Evolutionary conservation across 208 protist genomes (phyloP).

Genomic region (Trypanosoma lewisi): DNA sequence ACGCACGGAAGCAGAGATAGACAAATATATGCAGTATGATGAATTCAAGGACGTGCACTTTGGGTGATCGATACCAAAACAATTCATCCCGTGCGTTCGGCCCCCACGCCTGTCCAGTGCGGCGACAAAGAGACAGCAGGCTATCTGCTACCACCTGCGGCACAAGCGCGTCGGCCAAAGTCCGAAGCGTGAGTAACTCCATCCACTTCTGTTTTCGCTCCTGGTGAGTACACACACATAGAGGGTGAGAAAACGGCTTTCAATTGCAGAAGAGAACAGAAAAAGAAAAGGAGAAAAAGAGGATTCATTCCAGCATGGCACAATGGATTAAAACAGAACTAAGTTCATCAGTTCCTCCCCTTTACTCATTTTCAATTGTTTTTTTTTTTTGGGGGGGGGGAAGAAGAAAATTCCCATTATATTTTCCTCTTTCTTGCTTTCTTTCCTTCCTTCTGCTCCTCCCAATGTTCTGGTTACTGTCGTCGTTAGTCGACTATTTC

Average conservation of each 20-base stretch:
- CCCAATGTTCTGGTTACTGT: background rate
- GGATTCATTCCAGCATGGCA: too few species aligned
- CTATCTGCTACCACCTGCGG: constrained; percentile 34
- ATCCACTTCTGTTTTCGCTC: background rate
- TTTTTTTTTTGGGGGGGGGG: constrained; percentile 10
- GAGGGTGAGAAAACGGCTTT: background rate
- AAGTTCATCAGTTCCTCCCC: too few species aligned
- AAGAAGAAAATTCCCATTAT: too few species aligned
- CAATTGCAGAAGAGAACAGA: background rate
- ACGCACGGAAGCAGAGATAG: constrained; percentile 31
- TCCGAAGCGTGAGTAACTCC: constrained; percentile 4
- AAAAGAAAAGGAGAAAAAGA: background rate
- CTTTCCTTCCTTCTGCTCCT: background rate
- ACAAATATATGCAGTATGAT: constrained; percentile 26
- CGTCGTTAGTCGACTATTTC: background rate
- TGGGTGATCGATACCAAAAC: constrained; percentile 71
- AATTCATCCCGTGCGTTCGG: constrained; percentile 26
- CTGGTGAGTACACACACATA: background rate
- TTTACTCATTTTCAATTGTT: background rate
- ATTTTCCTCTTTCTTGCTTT: background rate
- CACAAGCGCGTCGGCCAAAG: constrained; percentile 32
- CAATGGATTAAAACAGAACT: too few species aligned
- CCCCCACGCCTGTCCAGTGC: constrained; percentile 60
- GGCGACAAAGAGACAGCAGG: constrained; percentile 28
- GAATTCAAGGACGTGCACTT: constrained; percentile 57